Evolutionary conservation across 345 rosid species (phyloP).

Genomic region (Dipteronia dyeriana): DNA sequence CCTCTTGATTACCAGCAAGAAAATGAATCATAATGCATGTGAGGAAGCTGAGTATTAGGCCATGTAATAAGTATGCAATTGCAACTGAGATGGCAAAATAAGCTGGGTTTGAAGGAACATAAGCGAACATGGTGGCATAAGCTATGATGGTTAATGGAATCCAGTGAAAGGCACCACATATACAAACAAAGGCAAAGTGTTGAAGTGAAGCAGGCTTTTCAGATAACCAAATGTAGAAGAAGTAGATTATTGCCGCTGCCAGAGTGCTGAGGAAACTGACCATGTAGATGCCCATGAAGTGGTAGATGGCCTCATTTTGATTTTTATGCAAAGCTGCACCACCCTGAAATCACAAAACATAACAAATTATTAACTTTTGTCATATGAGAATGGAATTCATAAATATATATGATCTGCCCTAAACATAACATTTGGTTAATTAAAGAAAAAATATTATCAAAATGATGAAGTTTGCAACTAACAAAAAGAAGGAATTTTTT

Average conservation of each 20-base stretch:
- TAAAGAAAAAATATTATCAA: too few species aligned
- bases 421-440: too few species aligned
- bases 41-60: slow-evolving; percentile 52
- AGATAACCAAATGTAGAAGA: slow-evolving; percentile 40
- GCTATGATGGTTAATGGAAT: slow-evolving; percentile 49
- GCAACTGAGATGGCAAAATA: slow-evolving; percentile 39
- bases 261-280: slow-evolving; percentile 57
- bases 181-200: slow-evolving; percentile 46
- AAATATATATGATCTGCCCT: not conserved
- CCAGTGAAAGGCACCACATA: slow-evolving; percentile 68
- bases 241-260: slow-evolving; percentile 50
- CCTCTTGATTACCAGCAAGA: slow-evolving; percentile 37
- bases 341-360: slow-evolving; percentile 31
- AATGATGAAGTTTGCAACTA: too few species aligned
- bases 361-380: not conserved
- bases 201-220: slow-evolving; percentile 39
- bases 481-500: too few species aligned
- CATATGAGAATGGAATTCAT: not conserved
- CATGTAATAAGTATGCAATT: slow-evolving; percentile 46
- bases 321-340: not conserved
- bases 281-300: slow-evolving; percentile 56
- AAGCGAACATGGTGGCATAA: slow-evolving; percentile 43
- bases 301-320: slow-evolving; percentile 31
- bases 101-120: slow-evolving; percentile 33
- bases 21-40: slow-evolving; percentile 38